These are phyloP conservation scores for Amanita phalloides DNA, from an alignment of 768 basidiomycete genomes.

Conservation along the genomic window DNA sequence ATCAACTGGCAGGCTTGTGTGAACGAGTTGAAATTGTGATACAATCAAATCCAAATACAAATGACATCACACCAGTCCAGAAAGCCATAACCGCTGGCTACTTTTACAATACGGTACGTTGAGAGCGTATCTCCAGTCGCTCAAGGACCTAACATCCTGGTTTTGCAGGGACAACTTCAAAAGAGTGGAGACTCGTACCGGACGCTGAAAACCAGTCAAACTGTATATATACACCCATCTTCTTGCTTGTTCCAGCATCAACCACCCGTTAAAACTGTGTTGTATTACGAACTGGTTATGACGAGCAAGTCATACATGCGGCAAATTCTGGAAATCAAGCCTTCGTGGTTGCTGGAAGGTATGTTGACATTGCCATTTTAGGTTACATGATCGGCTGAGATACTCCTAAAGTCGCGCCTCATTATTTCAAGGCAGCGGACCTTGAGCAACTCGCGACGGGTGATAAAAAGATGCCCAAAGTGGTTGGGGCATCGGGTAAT, in stretches of 20 bases:
- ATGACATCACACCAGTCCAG: conserved; percentile 87
- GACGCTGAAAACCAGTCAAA: conserved; percentile 92
- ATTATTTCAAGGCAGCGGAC: conserved; percentile 88
- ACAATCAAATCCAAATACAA: conserved; percentile 78
- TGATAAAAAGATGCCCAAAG: conserved; percentile 94
- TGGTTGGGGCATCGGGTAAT: conserved; percentile 30
- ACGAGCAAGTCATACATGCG: conserved; percentile 97
- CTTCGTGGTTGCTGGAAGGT: conserved; percentile 89
- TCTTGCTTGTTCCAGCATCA: conserved; percentile 93
- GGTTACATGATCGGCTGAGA: conserved; percentile 5
- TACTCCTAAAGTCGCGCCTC: conserved; percentile 69
- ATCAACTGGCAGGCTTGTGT: conserved; percentile 90
- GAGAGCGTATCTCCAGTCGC: neutral
- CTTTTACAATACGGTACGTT: conserved; percentile 83
- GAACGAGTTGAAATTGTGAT: conserved; percentile 95
- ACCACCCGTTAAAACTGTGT: conserved; percentile 79
- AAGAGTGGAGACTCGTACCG: conserved; percentile 96
- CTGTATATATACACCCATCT: conserved; percentile 94
- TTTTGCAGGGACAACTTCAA: conserved; percentile 70
- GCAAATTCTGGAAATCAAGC: conserved; percentile 98
- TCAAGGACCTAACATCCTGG: neutral
- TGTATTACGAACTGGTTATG: conserved; percentile 97
- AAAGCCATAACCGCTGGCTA: conserved; percentile 94
- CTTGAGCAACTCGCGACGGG: conserved; percentile 70
- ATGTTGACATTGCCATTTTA: conserved; percentile 14